phyloP scores from a whole-genome alignment of 2,329 filamentous ascomycete genomes.

The Zymoseptoria pseudotritici region DNA sequence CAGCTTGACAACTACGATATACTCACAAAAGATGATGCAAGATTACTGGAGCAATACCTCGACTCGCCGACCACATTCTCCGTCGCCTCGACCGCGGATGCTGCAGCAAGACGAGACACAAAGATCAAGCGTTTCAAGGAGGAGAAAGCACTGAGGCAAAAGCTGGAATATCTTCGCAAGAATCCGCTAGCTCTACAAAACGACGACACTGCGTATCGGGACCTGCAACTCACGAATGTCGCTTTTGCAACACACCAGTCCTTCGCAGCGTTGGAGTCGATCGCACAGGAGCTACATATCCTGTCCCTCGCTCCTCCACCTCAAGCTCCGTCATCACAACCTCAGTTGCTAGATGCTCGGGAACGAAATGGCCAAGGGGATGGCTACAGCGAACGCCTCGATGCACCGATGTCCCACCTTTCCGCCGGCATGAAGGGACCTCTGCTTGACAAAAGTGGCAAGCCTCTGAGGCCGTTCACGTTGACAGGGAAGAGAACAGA shows the following conservation, averaged over 20 bases:
- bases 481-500: constrained; percentile 65
- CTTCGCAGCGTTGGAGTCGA: constrained; percentile 79
- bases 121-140: constrained; percentile 81
- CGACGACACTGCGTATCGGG: constrained; percentile 78
- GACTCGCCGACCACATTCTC: constrained; percentile 68
- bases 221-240: constrained; percentile 70
- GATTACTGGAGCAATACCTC: constrained; percentile 64
- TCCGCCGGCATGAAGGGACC: constrained; percentile 50
- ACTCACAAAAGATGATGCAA: constrained; percentile 56
- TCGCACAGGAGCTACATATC: constrained; percentile 78
- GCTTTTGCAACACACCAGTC: constrained; percentile 67
- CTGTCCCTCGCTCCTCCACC: constrained; percentile 62
- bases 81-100: constrained; percentile 58
- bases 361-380: constrained; percentile 42
- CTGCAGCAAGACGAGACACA: constrained; percentile 63
- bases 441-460: constrained; percentile 68
- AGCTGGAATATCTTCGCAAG: constrained; percentile 61
- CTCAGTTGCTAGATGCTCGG: constrained; percentile 35
- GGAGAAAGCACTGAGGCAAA: constrained; percentile 78
- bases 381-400: constrained; percentile 66
- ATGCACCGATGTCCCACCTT: constrained; percentile 52
- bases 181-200: constrained; percentile 56
- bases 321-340: constrained; percentile 20
- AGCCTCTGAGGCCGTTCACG: constrained; percentile 85
- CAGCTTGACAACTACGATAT: constrained; percentile 73